Conservation (phyloP, 2,329 filamentous ascomycete genomes). For the Cladorrhinum sp. region DNA sequence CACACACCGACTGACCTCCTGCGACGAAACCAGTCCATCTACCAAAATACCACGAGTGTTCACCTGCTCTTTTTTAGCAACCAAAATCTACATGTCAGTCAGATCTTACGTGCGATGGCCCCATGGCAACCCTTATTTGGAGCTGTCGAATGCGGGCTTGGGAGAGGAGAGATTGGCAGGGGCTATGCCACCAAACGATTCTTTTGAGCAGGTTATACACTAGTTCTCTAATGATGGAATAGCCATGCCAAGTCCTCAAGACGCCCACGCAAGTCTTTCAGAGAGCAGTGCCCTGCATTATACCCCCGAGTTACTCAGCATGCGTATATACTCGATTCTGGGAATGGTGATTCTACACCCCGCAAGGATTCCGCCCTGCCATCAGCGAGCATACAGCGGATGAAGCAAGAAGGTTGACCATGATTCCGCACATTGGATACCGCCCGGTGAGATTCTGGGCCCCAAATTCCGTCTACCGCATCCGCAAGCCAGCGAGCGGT, state of each 20-base stretch:
- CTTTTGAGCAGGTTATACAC: neutral
- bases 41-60: neutral
- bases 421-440: neutral
- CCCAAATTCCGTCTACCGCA: neutral
- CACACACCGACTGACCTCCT: neutral
- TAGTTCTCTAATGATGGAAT: neutral
- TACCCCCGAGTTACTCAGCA: slow-evolving; percentile 8
- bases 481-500: neutral
- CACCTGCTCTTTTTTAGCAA: neutral
- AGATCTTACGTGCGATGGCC: neutral
- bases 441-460: neutral
- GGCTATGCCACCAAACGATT: neutral
- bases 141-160: neutral
- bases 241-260: neutral
- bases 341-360: neutral
- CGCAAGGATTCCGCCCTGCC: neutral
- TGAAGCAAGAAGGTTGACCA: neutral
- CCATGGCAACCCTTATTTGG: neutral
- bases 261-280: slow-evolving; percentile 1
- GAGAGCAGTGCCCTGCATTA: neutral
- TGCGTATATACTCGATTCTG: neutral
- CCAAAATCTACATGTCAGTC: neutral
- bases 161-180: neutral
- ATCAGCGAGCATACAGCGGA: neutral
- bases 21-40: neutral